phyloP scores from a whole-genome alignment of 148 eudicot species.

The Dianthus caryophyllus region DNA sequence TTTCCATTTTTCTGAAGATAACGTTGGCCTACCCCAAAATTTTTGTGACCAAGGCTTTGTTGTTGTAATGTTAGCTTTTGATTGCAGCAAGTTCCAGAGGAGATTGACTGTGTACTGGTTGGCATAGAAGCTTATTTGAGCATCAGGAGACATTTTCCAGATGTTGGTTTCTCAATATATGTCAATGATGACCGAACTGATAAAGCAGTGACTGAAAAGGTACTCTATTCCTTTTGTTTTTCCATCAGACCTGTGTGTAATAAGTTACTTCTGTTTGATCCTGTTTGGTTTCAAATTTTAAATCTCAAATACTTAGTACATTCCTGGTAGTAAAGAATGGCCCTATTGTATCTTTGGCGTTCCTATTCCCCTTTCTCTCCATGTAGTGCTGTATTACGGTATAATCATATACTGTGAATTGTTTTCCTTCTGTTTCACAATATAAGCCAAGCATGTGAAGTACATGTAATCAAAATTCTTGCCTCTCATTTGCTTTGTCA shows the following conservation, averaged over 20 bases:
- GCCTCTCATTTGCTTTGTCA: background rate
- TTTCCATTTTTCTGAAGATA: no score
- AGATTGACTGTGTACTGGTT: constrained; percentile 80
- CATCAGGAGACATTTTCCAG: constrained; percentile 65
- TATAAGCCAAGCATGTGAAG: background rate
- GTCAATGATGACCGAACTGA: constrained; percentile 41
- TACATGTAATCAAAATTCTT: background rate
- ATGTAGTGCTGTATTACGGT: background rate
- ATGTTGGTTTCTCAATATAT: constrained; percentile 69
- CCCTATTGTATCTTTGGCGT: background rate
- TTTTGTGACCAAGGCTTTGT: background rate
- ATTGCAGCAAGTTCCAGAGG: constrained; percentile 98
- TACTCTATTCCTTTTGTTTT: constrained; percentile 21
- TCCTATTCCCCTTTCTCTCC: background rate
- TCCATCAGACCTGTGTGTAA: background rate
- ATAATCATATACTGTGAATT: background rate
- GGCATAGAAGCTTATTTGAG: constrained; percentile 87
- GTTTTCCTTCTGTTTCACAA: background rate
- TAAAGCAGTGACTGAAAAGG: constrained; percentile 55
- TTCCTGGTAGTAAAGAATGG: no score
- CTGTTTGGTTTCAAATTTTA: background rate
- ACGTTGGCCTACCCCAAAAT: no score
- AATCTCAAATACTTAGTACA: background rate
- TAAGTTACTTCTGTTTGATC: background rate
- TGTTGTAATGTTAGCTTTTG: constrained; percentile 6